Evolutionary conservation across 805 yeast species (phyloP).

Genomic region (Kluyveromyces aestuarii): DNA sequence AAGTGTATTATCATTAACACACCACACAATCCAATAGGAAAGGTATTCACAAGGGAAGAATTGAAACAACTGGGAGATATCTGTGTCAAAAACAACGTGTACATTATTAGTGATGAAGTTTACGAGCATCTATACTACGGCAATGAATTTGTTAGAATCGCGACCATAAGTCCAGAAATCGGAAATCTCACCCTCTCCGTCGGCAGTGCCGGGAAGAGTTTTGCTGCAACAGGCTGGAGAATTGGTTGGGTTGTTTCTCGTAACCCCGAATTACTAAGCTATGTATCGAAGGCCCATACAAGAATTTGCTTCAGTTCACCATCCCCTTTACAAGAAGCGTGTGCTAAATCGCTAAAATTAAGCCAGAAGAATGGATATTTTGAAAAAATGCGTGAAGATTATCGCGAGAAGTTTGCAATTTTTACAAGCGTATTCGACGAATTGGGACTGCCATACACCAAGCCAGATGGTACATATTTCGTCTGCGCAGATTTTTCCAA

Average conservation of each 20-base stretch:
- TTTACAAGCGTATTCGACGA: constrained; percentile 77
- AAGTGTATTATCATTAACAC: constrained; percentile 83
- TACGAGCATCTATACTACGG: constrained; percentile 82
- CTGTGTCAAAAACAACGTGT: constrained; percentile 76
- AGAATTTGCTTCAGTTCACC: constrained; percentile 90
- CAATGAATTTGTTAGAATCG: constrained; percentile 66
- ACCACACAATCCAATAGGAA: constrained; percentile 96
- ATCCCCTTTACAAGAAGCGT: constrained; percentile 88
- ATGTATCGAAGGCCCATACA: constrained; percentile 83
- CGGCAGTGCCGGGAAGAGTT: constrained; percentile 95
- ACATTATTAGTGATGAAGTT: constrained; percentile 87
- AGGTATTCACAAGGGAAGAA: constrained; percentile 72
- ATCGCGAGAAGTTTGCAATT: constrained; percentile 61
- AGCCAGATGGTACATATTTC: constrained; percentile 91
- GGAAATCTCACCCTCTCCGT: constrained; percentile 75
- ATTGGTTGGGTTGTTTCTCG: constrained; percentile 88
- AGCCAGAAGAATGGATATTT: constrained; percentile 62
- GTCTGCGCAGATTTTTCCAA: constrained; percentile 80
- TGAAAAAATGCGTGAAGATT: constrained; percentile 56
- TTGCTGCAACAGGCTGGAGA: constrained; percentile 99
- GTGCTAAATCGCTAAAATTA: constrained; percentile 61
- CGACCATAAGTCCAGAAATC: constrained; percentile 72
- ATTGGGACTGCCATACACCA: constrained; percentile 79
- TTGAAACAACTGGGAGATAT: constrained; percentile 65
- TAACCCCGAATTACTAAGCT: constrained; percentile 67